A percentile compares a stretch with the other conserved stretches of the same genome.
Conservation (phyloP, 2,329 filamentous ascomycete species). For the Sporothrix brunneoviolacea region DNA sequence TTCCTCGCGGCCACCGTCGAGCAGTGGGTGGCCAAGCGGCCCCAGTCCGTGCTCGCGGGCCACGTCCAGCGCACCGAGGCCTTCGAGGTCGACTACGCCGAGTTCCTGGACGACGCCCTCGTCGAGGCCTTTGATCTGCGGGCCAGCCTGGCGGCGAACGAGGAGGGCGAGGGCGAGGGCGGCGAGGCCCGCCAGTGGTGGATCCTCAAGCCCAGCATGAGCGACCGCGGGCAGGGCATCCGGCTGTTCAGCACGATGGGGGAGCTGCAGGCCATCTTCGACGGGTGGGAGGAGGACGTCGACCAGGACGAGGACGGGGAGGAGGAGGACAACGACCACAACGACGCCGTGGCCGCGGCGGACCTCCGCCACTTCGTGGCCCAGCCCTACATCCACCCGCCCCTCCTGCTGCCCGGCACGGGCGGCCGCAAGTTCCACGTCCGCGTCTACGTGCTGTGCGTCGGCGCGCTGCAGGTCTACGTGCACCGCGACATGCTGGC, state of each 20-base stretch:
- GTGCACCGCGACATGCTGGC: slow-evolving; percentile 90
- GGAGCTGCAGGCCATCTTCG: slow-evolving; percentile 80
- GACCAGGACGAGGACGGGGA: slow-evolving; percentile 62
- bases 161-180: slow-evolving; percentile 11
- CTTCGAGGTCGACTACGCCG: slow-evolving; percentile 93
- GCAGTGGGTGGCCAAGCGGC: slow-evolving; percentile 81
- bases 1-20: slow-evolving; percentile 79
- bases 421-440: slow-evolving; percentile 85
- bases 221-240: slow-evolving; percentile 90
- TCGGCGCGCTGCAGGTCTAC: slow-evolving; percentile 71
- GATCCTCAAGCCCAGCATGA: slow-evolving; percentile 98
- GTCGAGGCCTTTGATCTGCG: slow-evolving; percentile 83
- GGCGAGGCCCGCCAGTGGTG: slow-evolving; percentile 74
- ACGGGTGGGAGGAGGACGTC: slow-evolving; percentile 72
- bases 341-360: slow-evolving; percentile 66
- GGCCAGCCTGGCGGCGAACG: slow-evolving; percentile 67
- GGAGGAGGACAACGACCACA: slow-evolving; percentile 32
- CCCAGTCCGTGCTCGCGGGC: slow-evolving; percentile 57
- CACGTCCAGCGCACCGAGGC: slow-evolving; percentile 74
- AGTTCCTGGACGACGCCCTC: slow-evolving; percentile 90
- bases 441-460: slow-evolving; percentile 78
- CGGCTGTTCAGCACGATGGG: slow-evolving; percentile 78
- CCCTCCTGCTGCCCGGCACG: slow-evolving; percentile 61
- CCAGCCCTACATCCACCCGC: slow-evolving; percentile 89
- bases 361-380: slow-evolving; percentile 94